phyloP scores from a whole-genome alignment of 106 monocot genomes.

The Narthecium ossifragum region DNA sequence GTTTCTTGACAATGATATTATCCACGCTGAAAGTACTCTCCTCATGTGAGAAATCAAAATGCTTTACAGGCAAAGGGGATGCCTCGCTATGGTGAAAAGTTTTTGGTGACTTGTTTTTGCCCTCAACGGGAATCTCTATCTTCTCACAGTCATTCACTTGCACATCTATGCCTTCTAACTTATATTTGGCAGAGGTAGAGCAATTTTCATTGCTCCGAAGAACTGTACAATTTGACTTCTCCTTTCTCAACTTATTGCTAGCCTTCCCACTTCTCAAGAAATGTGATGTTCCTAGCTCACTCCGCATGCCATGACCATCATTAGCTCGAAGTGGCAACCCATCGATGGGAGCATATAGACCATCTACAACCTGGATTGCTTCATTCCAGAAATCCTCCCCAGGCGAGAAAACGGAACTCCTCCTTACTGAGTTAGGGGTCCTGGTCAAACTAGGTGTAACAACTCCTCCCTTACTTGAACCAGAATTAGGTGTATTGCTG shows the following conservation, averaged over 20 bases:
- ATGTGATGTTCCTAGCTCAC: no score
- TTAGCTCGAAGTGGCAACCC: slow-evolving; percentile 12
- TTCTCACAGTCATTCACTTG: slow-evolving; percentile 14
- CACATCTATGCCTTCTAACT: slow-evolving; percentile 6
- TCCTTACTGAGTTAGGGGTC: slow-evolving; percentile 57
- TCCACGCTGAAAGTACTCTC: slow-evolving; percentile 16
- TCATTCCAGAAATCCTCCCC: slow-evolving; percentile 98
- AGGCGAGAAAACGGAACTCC: slow-evolving; percentile 72
- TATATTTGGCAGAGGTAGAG: slow-evolving; percentile 9
- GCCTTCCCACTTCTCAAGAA: slow-evolving; percentile 11
- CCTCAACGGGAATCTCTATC: slow-evolving; percentile 3
- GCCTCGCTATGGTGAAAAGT: slow-evolving; percentile 11
- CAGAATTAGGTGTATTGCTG: slow-evolving; percentile 35
- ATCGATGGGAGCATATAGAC: slow-evolving; percentile 27
- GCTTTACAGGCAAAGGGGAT: slow-evolving; percentile 88
- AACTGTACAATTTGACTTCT: slow-evolving; percentile 24
- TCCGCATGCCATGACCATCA: background rate
- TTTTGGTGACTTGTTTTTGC: slow-evolving; percentile 6
- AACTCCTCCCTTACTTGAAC: slow-evolving; percentile 13
- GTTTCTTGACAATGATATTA: background rate
- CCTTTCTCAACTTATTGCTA: slow-evolving; percentile 15
- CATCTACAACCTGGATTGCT: slow-evolving; percentile 90
- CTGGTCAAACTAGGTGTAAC: slow-evolving; percentile 14
- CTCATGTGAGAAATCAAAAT: slow-evolving; percentile 81
- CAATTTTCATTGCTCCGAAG: slow-evolving; percentile 14